Conservation (phyloP, 2,329 filamentous ascomycete genomes). For the Pezicula rhizophila region DNA sequence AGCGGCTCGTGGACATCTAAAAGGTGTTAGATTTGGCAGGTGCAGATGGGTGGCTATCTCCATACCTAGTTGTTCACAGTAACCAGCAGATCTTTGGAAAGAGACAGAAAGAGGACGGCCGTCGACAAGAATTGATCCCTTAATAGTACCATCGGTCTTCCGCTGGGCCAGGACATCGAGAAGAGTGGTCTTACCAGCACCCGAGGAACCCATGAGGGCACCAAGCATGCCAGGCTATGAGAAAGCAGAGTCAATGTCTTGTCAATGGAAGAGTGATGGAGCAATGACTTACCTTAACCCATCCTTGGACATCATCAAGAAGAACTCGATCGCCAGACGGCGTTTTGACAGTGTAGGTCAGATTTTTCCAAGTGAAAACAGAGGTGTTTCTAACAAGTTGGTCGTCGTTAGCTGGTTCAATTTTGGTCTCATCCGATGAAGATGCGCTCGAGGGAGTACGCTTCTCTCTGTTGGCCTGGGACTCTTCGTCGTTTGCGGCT, state of each 20-base stretch:
- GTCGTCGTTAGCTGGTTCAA: slow-evolving; percentile 18
- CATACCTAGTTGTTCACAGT: slow-evolving; percentile 80
- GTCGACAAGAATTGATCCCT: slow-evolving; percentile 70
- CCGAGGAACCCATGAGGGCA: slow-evolving; percentile 51
- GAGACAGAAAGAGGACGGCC: slow-evolving; percentile 65
- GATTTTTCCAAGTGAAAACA: slow-evolving; percentile 68
- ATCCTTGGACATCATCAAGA: slow-evolving; percentile 75
- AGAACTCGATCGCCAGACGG: slow-evolving; percentile 58
- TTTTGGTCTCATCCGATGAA: neutral
- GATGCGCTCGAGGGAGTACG: neutral
- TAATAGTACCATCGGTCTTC: slow-evolving; percentile 80
- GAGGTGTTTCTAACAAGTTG: slow-evolving; percentile 54
- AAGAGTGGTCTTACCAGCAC: slow-evolving; percentile 57
- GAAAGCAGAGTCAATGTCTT: too few species aligned
- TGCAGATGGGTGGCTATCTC: too few species aligned
- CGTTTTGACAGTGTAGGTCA: slow-evolving; percentile 61
- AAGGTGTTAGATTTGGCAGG: too few species aligned
- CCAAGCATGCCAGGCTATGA: slow-evolving; percentile 55
- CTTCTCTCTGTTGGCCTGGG: slow-evolving; percentile 16
- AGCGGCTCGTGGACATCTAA: too few species aligned
- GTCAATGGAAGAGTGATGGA: too few species aligned
- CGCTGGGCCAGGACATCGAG: slow-evolving; percentile 52
- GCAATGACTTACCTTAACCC: slow-evolving; percentile 46
- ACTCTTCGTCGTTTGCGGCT: slow-evolving; percentile 43
- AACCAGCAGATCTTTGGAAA: slow-evolving; percentile 71